Evolutionary conservation across 192 early-diverging fungal genomes (phyloP), one percentile per base, ranked within the genome.

Genomic region (Umbelopsis isabellina): DNA sequence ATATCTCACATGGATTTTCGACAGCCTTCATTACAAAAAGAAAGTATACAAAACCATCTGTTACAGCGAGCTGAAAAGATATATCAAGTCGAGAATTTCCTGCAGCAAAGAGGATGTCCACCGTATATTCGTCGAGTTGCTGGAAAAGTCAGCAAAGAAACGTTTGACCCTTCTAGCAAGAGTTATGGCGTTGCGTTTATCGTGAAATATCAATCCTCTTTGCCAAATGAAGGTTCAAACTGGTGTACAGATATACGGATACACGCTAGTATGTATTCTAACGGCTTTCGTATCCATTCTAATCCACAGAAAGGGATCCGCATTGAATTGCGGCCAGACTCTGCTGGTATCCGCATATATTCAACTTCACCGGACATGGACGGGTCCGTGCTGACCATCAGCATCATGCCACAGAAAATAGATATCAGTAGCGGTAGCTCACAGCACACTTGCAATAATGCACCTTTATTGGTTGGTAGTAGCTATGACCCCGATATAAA

Each of bases 51-150:
- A 66, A 74, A 37, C n/a, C 66, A 66, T n/a, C 51, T 84, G 9
- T 67, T 74, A 1, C 64, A 71, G 13, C 55, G 67, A 49, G 75
- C 77, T 0, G 50, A 84, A 33, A 27, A 35, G 18, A 61, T 61
- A 22, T 61, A 16, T 3, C 27, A 30, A 23, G 30, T 61, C 0
- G 74, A 81, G n/a, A 69, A 73, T 2, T 80, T 79, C 35, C 52
- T 86, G 23, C 44, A 75, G 13, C 74, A 70, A 61, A 65, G 27
- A 49, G 84, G 84, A 47, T 82, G 75, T 52, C 84, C 84, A 20
- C 84, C 84, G 11, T 86, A 82, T 70, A 73, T 83, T 13, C 72
- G 76, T 8, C 71, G 76, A 45, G 78, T 80, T 23, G 75, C 80
- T 4, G 79, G 79, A 10, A 77, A 69, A 33, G 58, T 84, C 15